phyloP scores from a whole-genome alignment of 2,329 filamentous ascomycete genomes.

The Xylariaceae sp. region DNA sequence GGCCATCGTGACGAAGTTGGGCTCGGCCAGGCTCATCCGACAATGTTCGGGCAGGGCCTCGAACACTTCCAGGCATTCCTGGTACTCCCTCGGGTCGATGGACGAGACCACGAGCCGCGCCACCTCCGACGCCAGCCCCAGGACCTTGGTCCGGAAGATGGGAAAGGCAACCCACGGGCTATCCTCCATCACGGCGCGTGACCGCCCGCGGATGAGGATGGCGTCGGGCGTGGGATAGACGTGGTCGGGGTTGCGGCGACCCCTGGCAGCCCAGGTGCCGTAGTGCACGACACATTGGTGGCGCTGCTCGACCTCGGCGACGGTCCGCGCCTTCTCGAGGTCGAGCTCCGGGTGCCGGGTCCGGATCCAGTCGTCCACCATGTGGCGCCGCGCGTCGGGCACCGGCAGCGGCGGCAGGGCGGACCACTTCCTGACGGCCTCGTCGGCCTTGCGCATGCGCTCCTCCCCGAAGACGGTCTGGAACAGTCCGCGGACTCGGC shows the following conservation, averaged over 20 bases:
- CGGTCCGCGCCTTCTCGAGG: constrained; percentile 3
- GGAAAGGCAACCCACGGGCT: not conserved
- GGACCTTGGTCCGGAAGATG: constrained; percentile 1
- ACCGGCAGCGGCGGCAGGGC: constrained; percentile 2
- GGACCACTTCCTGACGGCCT: constrained; percentile 3
- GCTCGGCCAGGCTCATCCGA: constrained; percentile 1
- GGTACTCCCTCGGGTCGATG: constrained; percentile 3
- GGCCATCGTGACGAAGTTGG: constrained; percentile 1
- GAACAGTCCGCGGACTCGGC: constrained; percentile 3
- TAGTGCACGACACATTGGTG: constrained; percentile 6
- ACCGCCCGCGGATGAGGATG: not conserved
- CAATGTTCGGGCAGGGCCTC: not conserved
- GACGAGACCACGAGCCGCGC: constrained; percentile 2
- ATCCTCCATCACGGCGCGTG: not conserved
- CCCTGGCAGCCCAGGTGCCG: constrained; percentile 3
- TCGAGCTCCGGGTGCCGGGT: constrained; percentile 4
- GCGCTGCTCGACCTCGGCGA: constrained; percentile 5
- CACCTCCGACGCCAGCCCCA: constrained; percentile 4
- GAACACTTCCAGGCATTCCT: constrained; percentile 4
- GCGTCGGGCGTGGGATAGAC: constrained; percentile 1
- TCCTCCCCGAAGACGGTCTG: not conserved
- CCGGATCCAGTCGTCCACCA: constrained; percentile 4
- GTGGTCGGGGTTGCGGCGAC: constrained; percentile 1
- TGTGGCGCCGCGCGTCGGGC: constrained; percentile 1
- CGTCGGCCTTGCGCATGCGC: constrained; percentile 1